Evolutionary conservation across 768 basidiomycete species (phyloP), one percentile per base, ranked within the genome.

Genomic region (Leccinum rimulosum): DNA sequence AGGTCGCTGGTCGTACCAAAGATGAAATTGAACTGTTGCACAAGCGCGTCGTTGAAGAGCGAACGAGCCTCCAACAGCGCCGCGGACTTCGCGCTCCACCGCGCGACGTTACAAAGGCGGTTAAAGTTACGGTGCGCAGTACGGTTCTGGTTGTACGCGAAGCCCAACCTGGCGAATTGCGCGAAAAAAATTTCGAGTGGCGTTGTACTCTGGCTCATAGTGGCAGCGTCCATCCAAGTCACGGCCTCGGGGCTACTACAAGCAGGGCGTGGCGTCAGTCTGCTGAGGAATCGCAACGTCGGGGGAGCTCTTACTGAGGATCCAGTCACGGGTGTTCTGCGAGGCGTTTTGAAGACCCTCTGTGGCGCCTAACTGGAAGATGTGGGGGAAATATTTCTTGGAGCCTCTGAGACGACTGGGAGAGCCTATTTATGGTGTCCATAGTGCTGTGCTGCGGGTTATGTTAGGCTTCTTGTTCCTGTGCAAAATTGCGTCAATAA

Each of bases 111-210:
- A 40, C 56, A 35, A 27, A 71, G 63, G 11, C 51, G 59, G 1
- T 38, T 15, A 19, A 71, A 70, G 57, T 73, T 71, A 25, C 22
- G n/a, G 17, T 62, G 61, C 3, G 70, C 70, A 4, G 68, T 57
- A 14, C 6, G 31, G 27, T 53, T 28, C 17, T 9, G 14, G 4
- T 22, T 40, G 47, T 72, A 71, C 9, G 51, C 17, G 17, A 68
- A 71, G 1, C 58, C 54, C 3, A 62, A 35, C 28, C 1, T 12
- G 53, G 63, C 58, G 17, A 65, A 71, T 17, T 43, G 61, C 12
- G 22, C 65, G 49, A 71, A 73, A 57, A 73, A 73, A 0, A 40
- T 49, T 4, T 64, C 65, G 48, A 73, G 70, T 19, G 71, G 65
- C 15, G 35, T n/a, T n/a, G n/a, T n/a, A 17, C 9, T 40, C n/a